A percentile compares a stretch with the other conserved stretches of the same genome.
phyloP scores from a whole-genome alignment of 1,139 yeast genomes.

The Yamadazyma triangularis region DNA sequence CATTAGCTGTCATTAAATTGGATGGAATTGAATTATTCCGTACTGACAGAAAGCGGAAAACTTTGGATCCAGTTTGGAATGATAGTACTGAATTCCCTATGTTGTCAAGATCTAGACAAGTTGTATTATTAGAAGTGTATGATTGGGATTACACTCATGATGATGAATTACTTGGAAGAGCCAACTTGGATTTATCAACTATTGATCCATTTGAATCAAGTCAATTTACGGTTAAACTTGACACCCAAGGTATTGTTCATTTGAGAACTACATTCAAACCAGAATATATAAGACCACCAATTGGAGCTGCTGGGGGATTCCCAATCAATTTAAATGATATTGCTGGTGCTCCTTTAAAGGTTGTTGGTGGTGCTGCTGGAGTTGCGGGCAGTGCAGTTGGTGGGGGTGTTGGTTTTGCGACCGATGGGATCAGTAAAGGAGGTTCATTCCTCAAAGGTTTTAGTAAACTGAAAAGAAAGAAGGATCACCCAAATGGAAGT shows the following conservation, averaged over 20 bases:
- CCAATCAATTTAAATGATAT: conserved; percentile 37
- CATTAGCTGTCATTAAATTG: conserved; percentile 47
- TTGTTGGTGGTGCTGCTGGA: conserved; percentile 40
- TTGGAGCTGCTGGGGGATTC: conserved; percentile 38
- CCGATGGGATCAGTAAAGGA: conserved; percentile 46
- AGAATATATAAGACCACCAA: conserved; percentile 60
- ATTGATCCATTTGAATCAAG: conserved; percentile 43
- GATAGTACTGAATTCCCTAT: conserved; percentile 58
- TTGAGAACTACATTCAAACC: conserved; percentile 56
- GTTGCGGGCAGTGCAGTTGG: conserved; percentile 31
- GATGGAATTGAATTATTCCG: conserved; percentile 54
- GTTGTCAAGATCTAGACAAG: conserved; percentile 56
- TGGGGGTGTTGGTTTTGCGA: conserved; percentile 23
- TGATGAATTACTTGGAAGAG: conserved; percentile 55
- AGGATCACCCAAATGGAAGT: conserved; percentile 6
- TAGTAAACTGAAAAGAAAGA: conserved; percentile 21
- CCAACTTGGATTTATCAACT: conserved; percentile 44
- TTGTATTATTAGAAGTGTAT: conserved; percentile 45
- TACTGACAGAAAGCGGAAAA: conserved; percentile 60
- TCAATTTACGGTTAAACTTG: conserved; percentile 44
- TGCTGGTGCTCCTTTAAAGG: conserved; percentile 45
- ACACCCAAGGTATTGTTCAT: conserved; percentile 58
- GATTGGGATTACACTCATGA: conserved; percentile 80
- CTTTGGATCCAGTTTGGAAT: conserved; percentile 67
- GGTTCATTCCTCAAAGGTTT: conserved; percentile 35